Percentiles rank a stretch among this genome's conserved stretches.
phyloP scores from a whole-genome alignment of 768 basidiomycete genomes.

The Dendrothele bispora region DNA sequence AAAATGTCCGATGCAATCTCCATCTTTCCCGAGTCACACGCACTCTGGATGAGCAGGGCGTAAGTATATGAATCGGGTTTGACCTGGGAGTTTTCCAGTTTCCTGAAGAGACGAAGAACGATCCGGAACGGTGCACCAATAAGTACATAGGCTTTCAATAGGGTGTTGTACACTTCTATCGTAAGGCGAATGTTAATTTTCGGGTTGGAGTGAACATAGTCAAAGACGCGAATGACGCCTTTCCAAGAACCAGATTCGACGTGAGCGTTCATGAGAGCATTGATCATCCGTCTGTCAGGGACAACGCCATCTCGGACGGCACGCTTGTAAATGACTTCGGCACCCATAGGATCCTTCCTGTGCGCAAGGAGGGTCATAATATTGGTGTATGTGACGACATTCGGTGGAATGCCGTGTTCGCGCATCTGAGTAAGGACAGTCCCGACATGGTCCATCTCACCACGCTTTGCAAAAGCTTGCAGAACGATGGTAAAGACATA shows the following conservation, averaged over 20 bases:
- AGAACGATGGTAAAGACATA: slow-evolving; percentile 63
- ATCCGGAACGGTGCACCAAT: slow-evolving; percentile 74
- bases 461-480: slow-evolving; percentile 50
- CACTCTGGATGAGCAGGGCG: slow-evolving; percentile 74
- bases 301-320: slow-evolving; percentile 61
- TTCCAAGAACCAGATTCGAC: slow-evolving; percentile 80
- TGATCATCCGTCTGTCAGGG: slow-evolving; percentile 66
- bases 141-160: slow-evolving; percentile 82
- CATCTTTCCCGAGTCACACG: slow-evolving; percentile 73
- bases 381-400: slow-evolving; percentile 58
- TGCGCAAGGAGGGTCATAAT: slow-evolving; percentile 67
- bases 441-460: slow-evolving; percentile 53
- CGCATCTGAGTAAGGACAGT: slow-evolving; percentile 64
- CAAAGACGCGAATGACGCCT: slow-evolving; percentile 70
- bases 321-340: slow-evolving; percentile 64
- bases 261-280: slow-evolving; percentile 78
- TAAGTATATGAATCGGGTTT: slow-evolving; percentile 67
- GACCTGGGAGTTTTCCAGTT: slow-evolving; percentile 47
- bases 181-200: slow-evolving; percentile 40
- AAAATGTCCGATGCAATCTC: slow-evolving; percentile 65
- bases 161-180: slow-evolving; percentile 69
- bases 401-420: slow-evolving; percentile 42
- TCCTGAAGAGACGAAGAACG: slow-evolving; percentile 62
- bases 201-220: slow-evolving; percentile 47
- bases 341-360: slow-evolving; percentile 59